Conservation (phyloP, 345 rosid species). For the Aquilaria malaccensis region DNA sequence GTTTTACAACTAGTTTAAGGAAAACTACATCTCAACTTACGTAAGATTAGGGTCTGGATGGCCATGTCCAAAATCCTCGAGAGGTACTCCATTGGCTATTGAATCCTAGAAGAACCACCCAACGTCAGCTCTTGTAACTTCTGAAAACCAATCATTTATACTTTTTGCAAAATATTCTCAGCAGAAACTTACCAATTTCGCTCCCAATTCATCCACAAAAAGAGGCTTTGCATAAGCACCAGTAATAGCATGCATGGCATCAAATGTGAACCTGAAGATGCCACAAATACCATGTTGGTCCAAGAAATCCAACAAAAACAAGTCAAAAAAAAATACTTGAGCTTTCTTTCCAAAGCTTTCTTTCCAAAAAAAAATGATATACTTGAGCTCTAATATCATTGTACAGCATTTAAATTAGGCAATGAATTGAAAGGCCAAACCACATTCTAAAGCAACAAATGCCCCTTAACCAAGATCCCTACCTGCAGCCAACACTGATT, state of each 20-base stretch:
- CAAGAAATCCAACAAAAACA: no score
- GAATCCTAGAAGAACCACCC: slow-evolving; percentile 53
- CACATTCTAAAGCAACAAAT: no score
- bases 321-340: no score
- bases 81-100: slow-evolving; percentile 75
- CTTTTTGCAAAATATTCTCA: slow-evolving; percentile 10
- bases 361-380: no score
- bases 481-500: no score
- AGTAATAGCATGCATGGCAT: slow-evolving; percentile 97
- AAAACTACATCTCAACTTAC: slow-evolving; percentile 34
- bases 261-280: slow-evolving; percentile 61
- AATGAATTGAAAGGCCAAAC: no score
- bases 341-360: no score
- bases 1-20: slow-evolving; percentile 5
- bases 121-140: slow-evolving; percentile 18
- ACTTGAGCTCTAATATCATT: no score
- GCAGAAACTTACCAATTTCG: slow-evolving; percentile 41
- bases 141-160: slow-evolving; percentile 7
- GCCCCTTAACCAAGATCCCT: no score
- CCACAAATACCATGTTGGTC: no score
- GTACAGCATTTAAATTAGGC: no score
- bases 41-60: slow-evolving; percentile 98
- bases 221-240: slow-evolving; percentile 96
- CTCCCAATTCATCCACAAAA: slow-evolving; percentile 81
- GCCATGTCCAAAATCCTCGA: slow-evolving; percentile 94